Conservation (phyloP, 139 green algal species). For the Dunaliella primolecta region DNA sequence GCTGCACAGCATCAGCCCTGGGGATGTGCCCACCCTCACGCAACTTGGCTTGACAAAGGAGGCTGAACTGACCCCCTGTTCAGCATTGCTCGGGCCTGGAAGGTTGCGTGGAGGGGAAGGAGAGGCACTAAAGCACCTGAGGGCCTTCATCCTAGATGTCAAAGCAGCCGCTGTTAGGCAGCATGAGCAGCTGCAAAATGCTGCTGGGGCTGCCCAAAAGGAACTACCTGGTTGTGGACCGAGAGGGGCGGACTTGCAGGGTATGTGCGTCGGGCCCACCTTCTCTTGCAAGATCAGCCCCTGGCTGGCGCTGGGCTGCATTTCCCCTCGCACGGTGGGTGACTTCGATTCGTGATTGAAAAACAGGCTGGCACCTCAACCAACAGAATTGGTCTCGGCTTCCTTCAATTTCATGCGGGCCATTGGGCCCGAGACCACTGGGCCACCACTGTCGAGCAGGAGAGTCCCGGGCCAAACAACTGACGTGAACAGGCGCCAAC, state of each 20-base stretch:
- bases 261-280: slow-evolving; percentile 13
- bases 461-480: no score
- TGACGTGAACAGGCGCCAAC: no score
- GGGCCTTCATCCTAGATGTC: slow-evolving; percentile 48
- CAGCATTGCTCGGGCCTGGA: not conserved
- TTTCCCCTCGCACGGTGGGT: slow-evolving; percentile 67
- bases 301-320: slow-evolving; percentile 79
- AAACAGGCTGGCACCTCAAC: no score
- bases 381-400: no score
- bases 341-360: no score
- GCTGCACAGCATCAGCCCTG: no score
- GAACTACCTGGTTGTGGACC: no score
- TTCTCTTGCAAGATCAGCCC: slow-evolving; percentile 79
- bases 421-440: no score
- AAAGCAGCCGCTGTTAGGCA: slow-evolving; percentile 1
- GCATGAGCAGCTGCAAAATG: no score
- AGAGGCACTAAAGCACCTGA: slow-evolving; percentile 66
- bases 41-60: not conserved
- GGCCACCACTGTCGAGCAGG: no score
- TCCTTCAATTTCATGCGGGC: no score
- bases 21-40: not conserved
- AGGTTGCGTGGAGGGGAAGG: slow-evolving; percentile 58
- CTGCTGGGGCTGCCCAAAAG: not conserved
- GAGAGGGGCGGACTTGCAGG: not conserved
- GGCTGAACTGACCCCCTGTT: not conserved